Base-by-base conservation (phyloP, 768 basidiomycete species). In the Sistotremastrum suecicum region DNA sequence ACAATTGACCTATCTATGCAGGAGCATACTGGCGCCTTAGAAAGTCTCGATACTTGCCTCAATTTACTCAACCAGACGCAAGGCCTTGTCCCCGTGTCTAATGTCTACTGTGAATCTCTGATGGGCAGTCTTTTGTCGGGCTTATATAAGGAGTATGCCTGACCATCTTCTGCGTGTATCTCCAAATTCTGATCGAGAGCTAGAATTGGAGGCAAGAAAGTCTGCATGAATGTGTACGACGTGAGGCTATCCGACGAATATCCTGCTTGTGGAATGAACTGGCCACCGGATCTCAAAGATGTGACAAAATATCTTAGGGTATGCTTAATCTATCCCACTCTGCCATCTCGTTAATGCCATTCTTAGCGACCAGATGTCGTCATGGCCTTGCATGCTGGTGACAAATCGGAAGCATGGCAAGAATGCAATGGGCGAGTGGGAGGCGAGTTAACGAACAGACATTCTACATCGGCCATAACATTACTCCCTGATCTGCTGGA, bases 241-340 rank as follows among this genome's bases (percentile, higher is more conserved):
- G 76, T 97, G 9, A 83, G 95, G 29, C 65, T 83, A n/a, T 79
- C 85, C 45, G 95, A 99, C 58, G 72, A 72, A 8, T 65, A 59
- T 34, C 95, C 95, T 11, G 82, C 77, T 1, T 99, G 95, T 60
- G 95, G 94, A 3, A 86, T 94, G 89, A 94, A 91, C 63, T 99
- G 92, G 94, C 94, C 92, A 5, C 80, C 81, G 34, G 88, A 91
- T 55, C 76, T 98, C 41, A 61, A 69, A 3, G 74, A 78, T 41
- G 66, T 98, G 6, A 82, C 79, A 11, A 63, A 66, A 1, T 94
- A 91, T 58, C 75, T 99, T 4, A 76, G 75, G 30, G 94, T 95
- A 58, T 44, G 86, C 67, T 33, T 31, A 8, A 12, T 39, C 37
- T 35, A 43, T 42, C 31, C 9, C 37, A 43, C 4, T 39, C 39